Evolutionary conservation across 1,284 basidiomycete species (phyloP).

Genomic region (Leccinum griseonigrum): DNA sequence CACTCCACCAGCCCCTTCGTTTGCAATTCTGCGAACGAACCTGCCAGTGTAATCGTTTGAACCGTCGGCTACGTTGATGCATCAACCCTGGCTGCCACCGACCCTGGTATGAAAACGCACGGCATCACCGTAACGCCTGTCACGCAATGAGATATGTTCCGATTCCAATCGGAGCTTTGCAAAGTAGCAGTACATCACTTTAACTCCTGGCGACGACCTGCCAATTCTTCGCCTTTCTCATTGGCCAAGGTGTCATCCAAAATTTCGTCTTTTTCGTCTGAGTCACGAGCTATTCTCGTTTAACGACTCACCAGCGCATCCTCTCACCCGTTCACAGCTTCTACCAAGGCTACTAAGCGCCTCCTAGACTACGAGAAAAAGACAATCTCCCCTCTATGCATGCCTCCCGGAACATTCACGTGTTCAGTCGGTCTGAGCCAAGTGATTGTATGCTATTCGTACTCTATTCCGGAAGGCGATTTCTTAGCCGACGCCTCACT

Average conservation of each 20-base stretch:
- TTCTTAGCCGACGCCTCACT: slow-evolving; percentile 10
- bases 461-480: slow-evolving; percentile 28
- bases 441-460: slow-evolving; percentile 6
- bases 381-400: slow-evolving; percentile 16
- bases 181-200: too few species aligned
- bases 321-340: slow-evolving; percentile 32
- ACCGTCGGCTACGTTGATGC: too few species aligned
- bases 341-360: slow-evolving; percentile 27
- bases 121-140: too few species aligned
- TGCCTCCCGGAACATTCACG: slow-evolving; percentile 21
- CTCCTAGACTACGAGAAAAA: slow-evolving; percentile 33
- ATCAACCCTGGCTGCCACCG: too few species aligned
- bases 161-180: too few species aligned
- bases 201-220: too few species aligned
- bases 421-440: slow-evolving; percentile 11
- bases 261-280: slow-evolving; percentile 32
- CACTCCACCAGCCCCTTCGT: too few species aligned
- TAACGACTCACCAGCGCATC: slow-evolving; percentile 15
- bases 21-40: too few species aligned
- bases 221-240: not conserved
- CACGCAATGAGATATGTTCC: too few species aligned
- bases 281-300: slow-evolving; percentile 15
- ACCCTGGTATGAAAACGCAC: too few species aligned
- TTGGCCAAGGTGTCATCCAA: slow-evolving; percentile 14
- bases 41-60: too few species aligned